Evolutionary conservation across 805 yeast genomes (phyloP).

Genomic region (Starmerella davenportii): DNA sequence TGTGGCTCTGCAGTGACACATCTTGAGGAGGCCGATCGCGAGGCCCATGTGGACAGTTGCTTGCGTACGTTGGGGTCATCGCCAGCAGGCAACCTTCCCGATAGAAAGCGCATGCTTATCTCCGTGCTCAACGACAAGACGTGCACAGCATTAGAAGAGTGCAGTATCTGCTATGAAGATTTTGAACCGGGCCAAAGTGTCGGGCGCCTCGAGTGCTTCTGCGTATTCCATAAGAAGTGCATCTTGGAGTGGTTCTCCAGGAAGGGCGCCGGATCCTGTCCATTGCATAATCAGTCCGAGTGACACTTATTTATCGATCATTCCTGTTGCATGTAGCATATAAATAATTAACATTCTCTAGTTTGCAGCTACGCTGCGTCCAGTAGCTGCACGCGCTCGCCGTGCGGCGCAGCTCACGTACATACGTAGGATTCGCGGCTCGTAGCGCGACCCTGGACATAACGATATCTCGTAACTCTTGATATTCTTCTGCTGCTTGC

Average conservation of each 20-base stretch:
- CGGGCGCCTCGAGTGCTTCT: constrained; percentile 81
- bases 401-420: too few relatives aligned
- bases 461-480: too few relatives aligned
- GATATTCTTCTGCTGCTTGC: too few relatives aligned
- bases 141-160: constrained; percentile 38
- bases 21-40: constrained; percentile 27
- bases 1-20: constrained; percentile 21
- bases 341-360: too few relatives aligned
- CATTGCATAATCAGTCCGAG: constrained; percentile 39
- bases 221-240: constrained; percentile 84
- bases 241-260: constrained; percentile 79
- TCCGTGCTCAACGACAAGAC: constrained; percentile 24
- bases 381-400: too few relatives aligned
- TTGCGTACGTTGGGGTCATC: constrained; percentile 22
- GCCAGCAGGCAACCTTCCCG: constrained; percentile 7
- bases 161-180: constrained; percentile 88
- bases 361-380: too few relatives aligned
- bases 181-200: constrained; percentile 72
- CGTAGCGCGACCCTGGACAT: too few relatives aligned
- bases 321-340: background rate
- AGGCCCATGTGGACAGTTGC: constrained; percentile 56
- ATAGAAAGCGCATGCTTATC: constrained; percentile 70
- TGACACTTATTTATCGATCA: background rate
- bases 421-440: too few relatives aligned
- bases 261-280: constrained; percentile 75